Base-by-base conservation (phyloP, 305 asterid species). In the Rubia balearica region DNA sequence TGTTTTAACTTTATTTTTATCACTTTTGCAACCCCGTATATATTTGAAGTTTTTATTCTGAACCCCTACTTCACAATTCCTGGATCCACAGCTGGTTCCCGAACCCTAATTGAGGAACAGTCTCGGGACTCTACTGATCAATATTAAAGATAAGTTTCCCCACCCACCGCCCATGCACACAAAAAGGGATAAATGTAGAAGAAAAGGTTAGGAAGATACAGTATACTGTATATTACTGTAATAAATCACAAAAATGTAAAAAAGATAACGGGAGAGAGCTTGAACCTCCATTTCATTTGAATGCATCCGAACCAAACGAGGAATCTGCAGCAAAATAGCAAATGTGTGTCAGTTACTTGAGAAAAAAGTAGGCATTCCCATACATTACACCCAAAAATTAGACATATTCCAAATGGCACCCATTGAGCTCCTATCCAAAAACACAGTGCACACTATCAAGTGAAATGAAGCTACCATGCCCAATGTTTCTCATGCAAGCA, bases 281-380 rank as follows among this genome's bases (percentile, higher is more conserved):
- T 95, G 72, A 79, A 95, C 99, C 99, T 95, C 99, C 98, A 88
- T 90, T 74, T 91, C 97, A 84, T 91, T 86, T 69, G 99, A 86
- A 87, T 95, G 99, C 98, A 95, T 85, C 74, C 96, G 92, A 59
- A 91, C 97, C 88, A 95, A 75, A 63, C 98, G 98, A 74, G 99
- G 98, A 77, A 95, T 88, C 99, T 95, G 83, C 70, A 73, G 78
- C 42, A 76, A 61, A 81, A 56, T 65, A 49, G 33, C 24, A 68
- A 73, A 71, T 75, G 75, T 77, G 59, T 36, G 46, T 7, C 27
- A 70, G 60, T 38, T 9, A 16, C 12, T 45, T 48, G 45, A 4
- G 12, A 36, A 33, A 19, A 6, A 33, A 17, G n/a, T 51, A 22
- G 21, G 21, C 4, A 1, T 30, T 49, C 60, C 53, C 46, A 69